Conservation (phyloP, 768 basidiomycete species). For the Mycena vulgaris region DNA sequence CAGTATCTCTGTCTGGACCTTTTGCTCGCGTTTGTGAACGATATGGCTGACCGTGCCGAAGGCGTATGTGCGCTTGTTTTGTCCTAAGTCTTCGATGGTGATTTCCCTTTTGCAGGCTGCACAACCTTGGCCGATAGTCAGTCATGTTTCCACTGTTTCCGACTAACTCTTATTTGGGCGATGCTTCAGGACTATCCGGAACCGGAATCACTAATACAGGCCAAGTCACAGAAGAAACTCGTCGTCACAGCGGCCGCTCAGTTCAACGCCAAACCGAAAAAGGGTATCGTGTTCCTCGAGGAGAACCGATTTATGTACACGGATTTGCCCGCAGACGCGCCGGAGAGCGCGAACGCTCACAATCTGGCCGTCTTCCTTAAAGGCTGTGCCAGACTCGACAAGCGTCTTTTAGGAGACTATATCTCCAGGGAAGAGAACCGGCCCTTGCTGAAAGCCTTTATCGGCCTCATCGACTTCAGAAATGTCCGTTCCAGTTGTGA, state of each 20-base stretch:
- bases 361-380: constrained; percentile 92
- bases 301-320: constrained; percentile 91
- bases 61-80: constrained; percentile 52
- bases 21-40: constrained; percentile 87
- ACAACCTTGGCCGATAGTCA: constrained; percentile 77
- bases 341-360: constrained; percentile 60
- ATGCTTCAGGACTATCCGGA: constrained; percentile 66
- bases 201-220: constrained; percentile 71
- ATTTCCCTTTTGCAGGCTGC: constrained; percentile 50
- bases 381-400: constrained; percentile 88
- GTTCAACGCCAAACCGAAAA: constrained; percentile 95
- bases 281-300: constrained; percentile 91
- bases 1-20: constrained; percentile 93
- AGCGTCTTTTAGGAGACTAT: constrained; percentile 94
- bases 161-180: constrained; percentile 6
- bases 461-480: constrained; percentile 91
- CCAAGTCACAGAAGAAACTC: constrained; percentile 89
- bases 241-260: constrained; percentile 86
- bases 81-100: constrained; percentile 21
- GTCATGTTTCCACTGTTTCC: constrained; percentile 39
- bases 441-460: constrained; percentile 88
- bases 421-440: constrained; percentile 91
- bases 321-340: constrained; percentile 68
- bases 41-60: constrained; percentile 81
- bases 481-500: constrained; percentile 66